Base-by-base conservation (phyloP, 2,329 filamentous ascomycete species). In the Penicillium nordicum region DNA sequence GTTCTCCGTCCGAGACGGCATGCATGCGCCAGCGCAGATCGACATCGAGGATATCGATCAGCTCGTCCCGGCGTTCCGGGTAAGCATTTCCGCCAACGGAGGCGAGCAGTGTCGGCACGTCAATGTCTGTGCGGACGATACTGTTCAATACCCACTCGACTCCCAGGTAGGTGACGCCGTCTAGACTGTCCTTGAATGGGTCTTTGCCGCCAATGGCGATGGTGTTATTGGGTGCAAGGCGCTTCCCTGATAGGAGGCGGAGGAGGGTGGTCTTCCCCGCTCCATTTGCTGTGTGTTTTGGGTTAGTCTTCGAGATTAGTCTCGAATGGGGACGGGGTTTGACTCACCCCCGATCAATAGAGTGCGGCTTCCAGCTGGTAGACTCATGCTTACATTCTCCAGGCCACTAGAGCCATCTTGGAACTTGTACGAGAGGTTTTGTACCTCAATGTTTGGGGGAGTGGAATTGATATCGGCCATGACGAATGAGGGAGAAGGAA, bases 91-190 rank as follows among this genome's bases (percentile, higher is more conserved):
- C 94, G 58, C 94, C 94, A 0, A 99, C 90, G 2, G 87, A 91
- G 47, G 85, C 79, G 27, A 99, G 85, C 6, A 99, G 84, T 63
- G 95, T 92, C 4, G 83, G 84, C 4, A 99, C 93, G 57, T 90
- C 91, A 65, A 99, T 96, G 75, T 99, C 94, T 30, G 88, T 95
- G 50, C 93, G 89, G 46, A 97, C 94, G 67, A 97, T 96, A 47
- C 90, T 90, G 79, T 97, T 97, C 10, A 99, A 84, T 3, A 97
- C 94, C 94, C 94, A 99, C 80, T 99, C 94, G 0, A 97, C 85
- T 0, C 94, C 94, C 8, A 99, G 88, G 75, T 99, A 99, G 23
- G 93, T 97, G 32, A 99, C 93, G 60, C 94, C 94, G 76, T 96
- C 90, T 29, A 97, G 85, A 11, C 88, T 86, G 36, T 92, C 84